phyloP scores from a whole-genome alignment of 495 filamentous ascomycete species.

The Aspergillus bertholletiae region DNA sequence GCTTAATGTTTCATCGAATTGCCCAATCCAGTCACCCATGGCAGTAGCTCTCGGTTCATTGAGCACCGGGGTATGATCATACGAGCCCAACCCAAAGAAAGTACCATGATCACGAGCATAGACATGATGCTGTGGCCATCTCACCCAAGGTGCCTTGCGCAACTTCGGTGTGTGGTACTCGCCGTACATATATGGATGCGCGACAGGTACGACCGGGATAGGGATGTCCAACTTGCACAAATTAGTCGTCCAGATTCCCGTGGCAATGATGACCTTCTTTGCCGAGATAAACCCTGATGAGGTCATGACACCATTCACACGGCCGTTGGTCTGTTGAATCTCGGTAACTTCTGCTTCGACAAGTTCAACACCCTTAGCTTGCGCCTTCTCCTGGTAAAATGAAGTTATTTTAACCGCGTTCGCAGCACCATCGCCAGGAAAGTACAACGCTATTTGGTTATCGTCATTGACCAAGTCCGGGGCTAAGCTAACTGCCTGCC shows the following conservation, averaged over 20 bases:
- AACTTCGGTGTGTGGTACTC: slow-evolving; percentile 12
- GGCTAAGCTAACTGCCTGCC: slow-evolving; percentile 21
- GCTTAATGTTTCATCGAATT: slow-evolving; percentile 20
- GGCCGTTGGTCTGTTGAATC: slow-evolving; percentile 15
- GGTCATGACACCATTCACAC: slow-evolving; percentile 18
- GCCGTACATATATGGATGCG: slow-evolving; percentile 34
- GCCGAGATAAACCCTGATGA: slow-evolving; percentile 15
- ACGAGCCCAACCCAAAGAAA: slow-evolving; percentile 30
- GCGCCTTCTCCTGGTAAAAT: slow-evolving; percentile 24
- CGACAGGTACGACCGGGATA: slow-evolving; percentile 31
- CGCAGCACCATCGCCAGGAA: slow-evolving; percentile 28
- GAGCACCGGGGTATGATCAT: slow-evolving; percentile 25
- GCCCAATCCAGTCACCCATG: slow-evolving; percentile 24
- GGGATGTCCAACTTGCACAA: slow-evolving; percentile 21
- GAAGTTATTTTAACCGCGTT: slow-evolving; percentile 21
- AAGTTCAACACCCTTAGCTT: slow-evolving; percentile 18
- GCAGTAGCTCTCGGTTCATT: slow-evolving; percentile 19
- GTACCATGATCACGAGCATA: slow-evolving; percentile 33
- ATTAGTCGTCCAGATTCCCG: slow-evolving; percentile 28
- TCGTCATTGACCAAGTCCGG: slow-evolving; percentile 27
- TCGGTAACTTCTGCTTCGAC: slow-evolving; percentile 20
- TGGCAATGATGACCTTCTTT: slow-evolving; percentile 25
- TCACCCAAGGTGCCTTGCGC: slow-evolving; percentile 23
- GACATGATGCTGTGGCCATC: slow-evolving; percentile 34
- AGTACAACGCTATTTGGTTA: slow-evolving; percentile 16